These are phyloP conservation scores for Colletotrichum cereale DNA, from an alignment of 2,329 filamentous ascomycete species.

Conservation along the genomic window DNA sequence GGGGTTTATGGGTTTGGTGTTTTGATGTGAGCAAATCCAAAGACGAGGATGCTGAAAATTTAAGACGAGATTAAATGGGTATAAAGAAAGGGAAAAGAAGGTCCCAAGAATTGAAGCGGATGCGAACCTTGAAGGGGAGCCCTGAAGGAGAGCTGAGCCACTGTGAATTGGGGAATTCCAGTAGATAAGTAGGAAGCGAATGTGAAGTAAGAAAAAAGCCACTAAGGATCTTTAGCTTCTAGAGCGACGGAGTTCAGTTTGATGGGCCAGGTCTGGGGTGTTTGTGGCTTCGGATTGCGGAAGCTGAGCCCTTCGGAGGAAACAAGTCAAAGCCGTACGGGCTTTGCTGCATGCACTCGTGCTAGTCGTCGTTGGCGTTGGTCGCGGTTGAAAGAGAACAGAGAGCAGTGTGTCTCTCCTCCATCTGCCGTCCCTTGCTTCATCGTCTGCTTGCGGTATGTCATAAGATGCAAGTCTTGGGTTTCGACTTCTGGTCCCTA, in stretches of 20 bases:
- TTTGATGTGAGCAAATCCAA: slow-evolving; percentile 17
- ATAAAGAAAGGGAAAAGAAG: slow-evolving; percentile 7
- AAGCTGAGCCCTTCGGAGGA: not conserved
- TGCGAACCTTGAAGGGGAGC: slow-evolving; percentile 22
- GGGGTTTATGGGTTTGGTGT: not conserved
- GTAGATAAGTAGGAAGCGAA: slow-evolving; percentile 22
- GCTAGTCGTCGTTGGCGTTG: slow-evolving; percentile 26
- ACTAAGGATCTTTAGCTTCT: slow-evolving; percentile 25
- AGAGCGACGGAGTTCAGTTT: slow-evolving; percentile 18
- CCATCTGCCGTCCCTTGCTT: slow-evolving; percentile 14
- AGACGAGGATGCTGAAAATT: not conserved
- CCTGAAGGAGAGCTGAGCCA: slow-evolving; percentile 14
- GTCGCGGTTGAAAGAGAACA: slow-evolving; percentile 30
- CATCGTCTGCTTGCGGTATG: slow-evolving; percentile 26
- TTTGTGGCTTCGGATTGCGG: slow-evolving; percentile 16
- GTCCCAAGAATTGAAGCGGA: slow-evolving; percentile 16
- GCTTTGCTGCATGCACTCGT: slow-evolving; percentile 19
- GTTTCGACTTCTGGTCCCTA: slow-evolving; percentile 6
- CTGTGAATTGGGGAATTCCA: not conserved
- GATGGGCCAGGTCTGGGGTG: slow-evolving; percentile 8
- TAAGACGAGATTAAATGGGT: not conserved
- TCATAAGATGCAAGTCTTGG: not conserved
- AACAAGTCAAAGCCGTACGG: slow-evolving; percentile 20
- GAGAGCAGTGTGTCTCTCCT: slow-evolving; percentile 22
- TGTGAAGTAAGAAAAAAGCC: slow-evolving; percentile 7